Evolutionary conservation across 2,329 filamentous ascomycete species (phyloP), one percentile per base, ranked within the genome.

Genomic region (Verruconis gallopava): DNA sequence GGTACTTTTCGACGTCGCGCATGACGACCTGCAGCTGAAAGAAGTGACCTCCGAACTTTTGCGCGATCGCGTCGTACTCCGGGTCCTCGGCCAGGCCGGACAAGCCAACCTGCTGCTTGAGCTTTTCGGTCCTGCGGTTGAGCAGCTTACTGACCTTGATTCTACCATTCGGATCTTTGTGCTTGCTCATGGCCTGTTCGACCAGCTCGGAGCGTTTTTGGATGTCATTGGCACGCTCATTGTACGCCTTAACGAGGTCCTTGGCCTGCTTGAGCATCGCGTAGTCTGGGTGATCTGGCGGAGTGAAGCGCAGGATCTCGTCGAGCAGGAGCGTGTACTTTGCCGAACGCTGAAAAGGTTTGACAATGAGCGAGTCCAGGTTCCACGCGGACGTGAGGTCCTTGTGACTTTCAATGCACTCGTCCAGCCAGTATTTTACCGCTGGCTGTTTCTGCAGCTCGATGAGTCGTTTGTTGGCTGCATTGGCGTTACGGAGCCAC

Each of bases 331-430:
- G 78, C 3, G 86, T 86, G 55, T 96, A 98, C 55, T 95, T 95
- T 22, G 89, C 79, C 47, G 96, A 80, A 37, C 91, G 77, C 62
- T 98, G 91, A 59, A 93, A 88, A 2, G 91, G 91, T 61, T 98
- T 98, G 55, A 98, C 89, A 15, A 98, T 73, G n/a, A 98, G 69
- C 0, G 91, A 93, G 59, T 95, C 88, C 46, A 98, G 63, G 59
- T 93, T 84, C 91, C 91, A 98, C 1, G 91, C 89, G 19, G 79
- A 77, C 0, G 91, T 98, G 48, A 98, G 72, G 56, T 95, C 91
- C 51, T 85, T 83, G 11, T 89, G 88, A 54, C 89, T 88, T 51
- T 85, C 79, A 54, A 91, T 86, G 61, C 91, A 98, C 60, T 95
- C 89, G 45, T 81, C 81, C 38, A 96, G 69, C 91, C 91, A 98